Evolutionary conservation across 2,329 filamentous ascomycete genomes (phyloP).

Genomic region (Calycina herbarum): DNA sequence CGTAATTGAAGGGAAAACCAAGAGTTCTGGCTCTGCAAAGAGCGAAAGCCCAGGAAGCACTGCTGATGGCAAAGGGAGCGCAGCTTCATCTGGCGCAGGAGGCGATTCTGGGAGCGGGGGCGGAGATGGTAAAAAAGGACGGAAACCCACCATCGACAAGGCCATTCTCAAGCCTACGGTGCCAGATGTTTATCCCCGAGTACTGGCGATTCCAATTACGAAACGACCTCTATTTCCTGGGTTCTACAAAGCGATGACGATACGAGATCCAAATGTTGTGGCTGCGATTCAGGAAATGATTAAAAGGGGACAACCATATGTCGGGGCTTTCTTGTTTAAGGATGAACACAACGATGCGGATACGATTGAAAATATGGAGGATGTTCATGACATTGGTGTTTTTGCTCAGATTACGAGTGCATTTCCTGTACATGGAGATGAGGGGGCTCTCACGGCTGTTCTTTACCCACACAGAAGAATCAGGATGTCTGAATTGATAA

Average conservation of each 20-base stretch:
- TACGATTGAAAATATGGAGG: constrained; percentile 83
- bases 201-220: constrained; percentile 94
- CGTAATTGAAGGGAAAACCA: constrained; percentile 42
- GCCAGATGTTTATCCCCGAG: constrained; percentile 94
- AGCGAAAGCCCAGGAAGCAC: constrained; percentile 28
- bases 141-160: constrained; percentile 67
- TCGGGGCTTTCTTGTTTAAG: constrained; percentile 95
- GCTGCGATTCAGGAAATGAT: constrained; percentile 94
- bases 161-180: constrained; percentile 84
- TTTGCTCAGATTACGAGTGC: constrained; percentile 98
- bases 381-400: constrained; percentile 94
- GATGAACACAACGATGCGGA: constrained; percentile 94
- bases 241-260: constrained; percentile 98
- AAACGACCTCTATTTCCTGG: constrained; percentile 93
- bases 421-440: constrained; percentile 86
- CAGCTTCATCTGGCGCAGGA: constrained; percentile 28
- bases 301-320: constrained; percentile 94
- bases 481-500: constrained; percentile 79
- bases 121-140: constrained; percentile 69
- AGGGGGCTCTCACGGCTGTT: constrained; percentile 84
- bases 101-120: constrained; percentile 43
- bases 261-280: constrained; percentile 88
- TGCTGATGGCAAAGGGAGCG: constrained; percentile 33
- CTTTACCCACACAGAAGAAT: constrained; percentile 95
- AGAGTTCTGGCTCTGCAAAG: constrained; percentile 26